phyloP scores from a whole-genome alignment of 352 stramenopile genomes.

The Phytophthora fragariaefolia region DNA sequence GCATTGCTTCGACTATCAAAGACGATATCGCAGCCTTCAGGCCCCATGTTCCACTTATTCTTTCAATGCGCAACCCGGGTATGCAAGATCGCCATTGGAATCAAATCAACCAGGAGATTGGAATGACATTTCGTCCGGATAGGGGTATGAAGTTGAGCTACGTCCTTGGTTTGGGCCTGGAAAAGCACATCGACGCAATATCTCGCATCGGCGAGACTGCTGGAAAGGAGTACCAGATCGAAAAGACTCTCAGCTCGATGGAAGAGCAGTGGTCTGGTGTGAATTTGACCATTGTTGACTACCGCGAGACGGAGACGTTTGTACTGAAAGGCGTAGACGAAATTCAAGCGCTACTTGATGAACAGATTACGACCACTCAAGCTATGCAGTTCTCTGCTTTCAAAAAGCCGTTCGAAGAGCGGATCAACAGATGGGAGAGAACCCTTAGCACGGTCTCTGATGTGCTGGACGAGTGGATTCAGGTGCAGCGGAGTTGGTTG shows the following conservation, averaged over 20 bases:
- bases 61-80: conserved; percentile 90
- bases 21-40: conserved; percentile 91
- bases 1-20: conserved; percentile 91
- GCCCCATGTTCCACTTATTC: conserved; percentile 90
- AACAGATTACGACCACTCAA: conserved; percentile 96
- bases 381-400: conserved; percentile 96
- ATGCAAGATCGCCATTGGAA: conserved; percentile 95
- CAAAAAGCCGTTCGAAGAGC: conserved; percentile 95
- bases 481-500: conserved; percentile 95
- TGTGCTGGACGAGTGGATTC: conserved; percentile 95
- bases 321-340: conserved; percentile 96
- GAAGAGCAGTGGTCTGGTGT: conserved; percentile 90
- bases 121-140: conserved; percentile 86
- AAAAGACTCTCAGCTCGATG: conserved; percentile 94
- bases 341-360: conserved; percentile 93
- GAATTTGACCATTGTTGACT: conserved; percentile 87
- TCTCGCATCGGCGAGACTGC: conserved; percentile 93
- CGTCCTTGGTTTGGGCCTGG: conserved; percentile 85
- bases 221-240: conserved; percentile 95
- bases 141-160: conserved; percentile 86
- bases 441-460: conserved; percentile 92
- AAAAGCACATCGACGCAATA: conserved; percentile 90
- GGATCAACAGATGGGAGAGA: conserved; percentile 92
- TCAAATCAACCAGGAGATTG: conserved; percentile 89
- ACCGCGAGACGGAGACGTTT: conserved; percentile 93